These are phyloP conservation scores for Nannizzia gypsea DNA, from an alignment of 2,329 filamentous ascomycete genomes.

Conservation along the genomic window DNA sequence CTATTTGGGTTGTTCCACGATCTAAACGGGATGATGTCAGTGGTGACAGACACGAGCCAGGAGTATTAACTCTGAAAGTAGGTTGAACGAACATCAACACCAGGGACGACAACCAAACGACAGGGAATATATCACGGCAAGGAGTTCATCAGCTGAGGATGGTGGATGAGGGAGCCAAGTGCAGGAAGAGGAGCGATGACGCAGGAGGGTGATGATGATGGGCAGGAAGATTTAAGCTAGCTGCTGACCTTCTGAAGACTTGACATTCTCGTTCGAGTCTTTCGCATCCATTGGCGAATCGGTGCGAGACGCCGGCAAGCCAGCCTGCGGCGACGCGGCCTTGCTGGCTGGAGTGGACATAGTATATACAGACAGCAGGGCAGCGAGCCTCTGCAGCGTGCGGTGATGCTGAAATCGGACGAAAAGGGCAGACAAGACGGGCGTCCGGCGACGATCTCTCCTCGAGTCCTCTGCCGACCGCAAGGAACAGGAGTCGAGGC, in stretches of 20 bases:
- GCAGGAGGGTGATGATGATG: background rate
- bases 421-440: background rate
- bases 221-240: no score
- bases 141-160: background rate
- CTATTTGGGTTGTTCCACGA: conserved; percentile 14
- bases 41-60: background rate
- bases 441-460: conserved; percentile 7
- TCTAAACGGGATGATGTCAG: conserved; percentile 7
- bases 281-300: conserved; percentile 35
- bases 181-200: no score
- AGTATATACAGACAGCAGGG: conserved; percentile 4
- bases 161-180: background rate
- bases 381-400: conserved; percentile 6
- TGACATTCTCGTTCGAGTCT: conserved; percentile 22
- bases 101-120: background rate
- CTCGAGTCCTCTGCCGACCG: conserved; percentile 10
- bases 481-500: background rate
- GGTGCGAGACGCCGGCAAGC: conserved; percentile 22
- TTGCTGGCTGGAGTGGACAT: conserved; percentile 34
- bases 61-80: background rate
- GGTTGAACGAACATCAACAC: background rate
- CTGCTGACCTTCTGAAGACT: conserved; percentile 32
- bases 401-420: conserved; percentile 11
- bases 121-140: background rate
- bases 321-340: conserved; percentile 24